These are phyloP conservation scores for Schizosaccharomyces lindneri DNA, from an alignment of 805 yeast genomes.

Conservation along the genomic window DNA sequence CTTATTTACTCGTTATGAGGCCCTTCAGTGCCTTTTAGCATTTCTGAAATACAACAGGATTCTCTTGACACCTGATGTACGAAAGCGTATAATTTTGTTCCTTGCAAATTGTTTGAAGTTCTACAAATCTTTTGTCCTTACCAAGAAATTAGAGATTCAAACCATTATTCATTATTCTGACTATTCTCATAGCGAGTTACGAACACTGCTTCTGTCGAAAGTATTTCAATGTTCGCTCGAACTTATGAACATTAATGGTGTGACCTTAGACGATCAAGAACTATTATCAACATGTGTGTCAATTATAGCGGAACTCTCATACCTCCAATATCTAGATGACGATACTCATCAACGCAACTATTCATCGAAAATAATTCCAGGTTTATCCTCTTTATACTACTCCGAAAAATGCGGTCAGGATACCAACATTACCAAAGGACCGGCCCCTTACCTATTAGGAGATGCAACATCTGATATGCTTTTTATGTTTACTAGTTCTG, in stretches of 20 bases:
- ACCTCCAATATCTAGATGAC: neutral
- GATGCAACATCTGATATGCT: neutral
- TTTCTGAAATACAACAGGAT: slow-evolving; percentile 20
- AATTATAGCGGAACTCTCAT: neutral
- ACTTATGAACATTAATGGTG: neutral
- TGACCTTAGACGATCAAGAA: neutral
- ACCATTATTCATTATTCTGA: neutral
- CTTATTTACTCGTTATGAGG: slow-evolving; percentile 18
- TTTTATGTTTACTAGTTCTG: neutral
- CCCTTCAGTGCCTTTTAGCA: slow-evolving; percentile 30
- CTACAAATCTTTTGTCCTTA: slow-evolving; percentile 10
- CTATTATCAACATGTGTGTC: neutral
- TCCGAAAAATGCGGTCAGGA: neutral
- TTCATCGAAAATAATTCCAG: neutral
- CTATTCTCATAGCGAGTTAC: neutral
- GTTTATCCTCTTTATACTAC: neutral
- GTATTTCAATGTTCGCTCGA: neutral
- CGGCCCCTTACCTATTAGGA: neutral
- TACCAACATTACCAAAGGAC: neutral
- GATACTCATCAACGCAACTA: neutral
- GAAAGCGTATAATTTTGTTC: slow-evolving; percentile 23
- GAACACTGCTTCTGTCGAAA: neutral
- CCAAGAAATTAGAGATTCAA: neutral
- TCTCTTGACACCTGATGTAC: slow-evolving; percentile 19
- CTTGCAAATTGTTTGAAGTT: slow-evolving; percentile 20